These are phyloP conservation scores for Neurospora sublineolata DNA, from an alignment of 495 filamentous ascomycete genomes.

Conservation along the genomic window DNA sequence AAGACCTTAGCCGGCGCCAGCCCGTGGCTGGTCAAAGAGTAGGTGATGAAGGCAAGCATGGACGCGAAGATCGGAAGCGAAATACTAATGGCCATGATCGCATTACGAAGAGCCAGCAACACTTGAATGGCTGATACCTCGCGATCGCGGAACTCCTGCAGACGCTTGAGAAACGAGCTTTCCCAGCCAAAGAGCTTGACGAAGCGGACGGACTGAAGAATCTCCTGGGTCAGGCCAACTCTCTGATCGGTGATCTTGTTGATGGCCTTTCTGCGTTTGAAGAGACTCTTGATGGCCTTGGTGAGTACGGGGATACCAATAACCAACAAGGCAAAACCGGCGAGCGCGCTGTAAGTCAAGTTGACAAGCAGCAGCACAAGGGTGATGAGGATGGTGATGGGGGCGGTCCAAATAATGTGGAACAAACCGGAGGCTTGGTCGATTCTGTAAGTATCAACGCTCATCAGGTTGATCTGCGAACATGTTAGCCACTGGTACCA, in stretches of 20 bases:
- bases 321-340: conserved; percentile 74
- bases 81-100: conserved; percentile 62
- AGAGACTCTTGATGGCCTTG: conserved; percentile 57
- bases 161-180: conserved; percentile 64
- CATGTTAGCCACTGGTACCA: conserved; percentile 3
- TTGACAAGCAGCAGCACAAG: conserved; percentile 73
- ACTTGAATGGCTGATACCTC: conserved; percentile 75
- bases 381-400: conserved; percentile 64
- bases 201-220: conserved; percentile 79
- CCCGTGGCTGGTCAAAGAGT: conserved; percentile 59
- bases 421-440: conserved; percentile 78
- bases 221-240: conserved; percentile 85
- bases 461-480: conserved; percentile 65
- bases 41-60: conserved; percentile 92
- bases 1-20: conserved; percentile 72
- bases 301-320: conserved; percentile 66
- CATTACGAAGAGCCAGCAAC: conserved; percentile 70
- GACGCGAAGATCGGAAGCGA: conserved; percentile 83
- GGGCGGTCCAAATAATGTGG: conserved; percentile 81
- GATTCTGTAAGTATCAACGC: conserved; percentile 81
- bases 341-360: conserved; percentile 73
- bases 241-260: conserved; percentile 89
- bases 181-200: conserved; percentile 98
- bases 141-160: conserved; percentile 55
- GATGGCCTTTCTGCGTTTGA: conserved; percentile 60